Conservation (phyloP, 805 yeast species). For the Saturnispora diversa region DNA sequence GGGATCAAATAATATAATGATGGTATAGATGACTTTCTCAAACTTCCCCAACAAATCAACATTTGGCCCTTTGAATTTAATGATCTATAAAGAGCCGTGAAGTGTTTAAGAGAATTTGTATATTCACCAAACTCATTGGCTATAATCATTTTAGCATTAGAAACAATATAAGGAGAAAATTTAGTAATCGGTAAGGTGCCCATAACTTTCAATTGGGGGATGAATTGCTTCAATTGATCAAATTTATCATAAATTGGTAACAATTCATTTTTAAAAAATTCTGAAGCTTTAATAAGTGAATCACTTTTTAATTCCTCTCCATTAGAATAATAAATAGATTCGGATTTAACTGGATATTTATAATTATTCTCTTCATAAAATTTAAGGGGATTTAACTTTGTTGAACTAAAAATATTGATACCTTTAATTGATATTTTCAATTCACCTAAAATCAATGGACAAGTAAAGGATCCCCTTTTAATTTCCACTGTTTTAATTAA, state of each 20-base stretch:
- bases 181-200: conserved; percentile 52
- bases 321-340: conserved; percentile 36
- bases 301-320: conserved; percentile 32
- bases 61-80: conserved; percentile 43
- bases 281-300: background rate
- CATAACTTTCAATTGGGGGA: conserved; percentile 39
- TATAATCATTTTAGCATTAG: conserved; percentile 54
- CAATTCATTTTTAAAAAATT: conserved; percentile 22
- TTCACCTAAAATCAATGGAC: conserved; percentile 47
- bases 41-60: conserved; percentile 69
- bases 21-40: conserved; percentile 48
- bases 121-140: conserved; percentile 53
- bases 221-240: conserved; percentile 23
- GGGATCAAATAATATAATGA: conserved; percentile 53
- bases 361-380: conserved; percentile 42
- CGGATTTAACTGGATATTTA: conserved; percentile 5
- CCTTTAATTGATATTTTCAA: conserved; percentile 66
- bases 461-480: conserved; percentile 52
- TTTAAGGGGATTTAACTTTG: conserved; percentile 19
- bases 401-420: conserved; percentile 43
- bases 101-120: conserved; percentile 57
- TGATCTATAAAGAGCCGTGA: conserved; percentile 58
- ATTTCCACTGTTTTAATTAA: conserved; percentile 54
- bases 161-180: conserved; percentile 43
- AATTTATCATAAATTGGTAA: conserved; percentile 30